Evolutionary conservation across 2,329 filamentous ascomycete genomes (phyloP).

Genomic region (Sarocladium strictum): DNA sequence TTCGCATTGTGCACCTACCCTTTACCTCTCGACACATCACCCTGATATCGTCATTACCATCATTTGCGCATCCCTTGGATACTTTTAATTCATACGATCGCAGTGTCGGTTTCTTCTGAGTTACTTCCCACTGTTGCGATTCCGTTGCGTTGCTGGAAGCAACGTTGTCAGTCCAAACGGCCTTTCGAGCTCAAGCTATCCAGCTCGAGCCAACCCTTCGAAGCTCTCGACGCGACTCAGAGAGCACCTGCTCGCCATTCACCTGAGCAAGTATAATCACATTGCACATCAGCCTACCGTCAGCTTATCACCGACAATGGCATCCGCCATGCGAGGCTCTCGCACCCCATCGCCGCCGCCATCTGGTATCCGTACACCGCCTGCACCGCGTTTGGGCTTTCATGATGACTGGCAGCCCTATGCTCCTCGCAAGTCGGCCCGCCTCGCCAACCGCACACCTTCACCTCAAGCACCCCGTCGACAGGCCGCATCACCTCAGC

Average conservation of each 20-base stretch:
- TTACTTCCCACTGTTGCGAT: not conserved
- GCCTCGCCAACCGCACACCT: conserved; percentile 53
- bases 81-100: conserved; percentile 3
- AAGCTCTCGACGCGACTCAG: not conserved
- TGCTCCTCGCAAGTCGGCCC: conserved; percentile 62
- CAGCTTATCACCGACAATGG: not conserved
- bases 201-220: not conserved
- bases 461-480: conserved; percentile 34
- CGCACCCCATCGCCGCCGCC: conserved; percentile 56
- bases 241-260: conserved; percentile 1
- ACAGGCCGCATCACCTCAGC: conserved; percentile 18
- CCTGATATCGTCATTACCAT: conserved; percentile 1
- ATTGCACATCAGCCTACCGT: conserved; percentile 8
- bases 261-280: conserved; percentile 9
- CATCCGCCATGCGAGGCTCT: conserved; percentile 18
- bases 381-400: conserved; percentile 61
- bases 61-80: not conserved
- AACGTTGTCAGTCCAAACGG: not conserved
- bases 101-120: not conserved
- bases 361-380: conserved; percentile 54
- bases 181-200: not conserved
- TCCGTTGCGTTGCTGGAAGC: not conserved
- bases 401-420: conserved; percentile 68
- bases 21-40: conserved; percentile 6
- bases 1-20: conserved; percentile 8